Conservation (phyloP, 768 basidiomycete genomes). For the Phallus indusiatus region DNA sequence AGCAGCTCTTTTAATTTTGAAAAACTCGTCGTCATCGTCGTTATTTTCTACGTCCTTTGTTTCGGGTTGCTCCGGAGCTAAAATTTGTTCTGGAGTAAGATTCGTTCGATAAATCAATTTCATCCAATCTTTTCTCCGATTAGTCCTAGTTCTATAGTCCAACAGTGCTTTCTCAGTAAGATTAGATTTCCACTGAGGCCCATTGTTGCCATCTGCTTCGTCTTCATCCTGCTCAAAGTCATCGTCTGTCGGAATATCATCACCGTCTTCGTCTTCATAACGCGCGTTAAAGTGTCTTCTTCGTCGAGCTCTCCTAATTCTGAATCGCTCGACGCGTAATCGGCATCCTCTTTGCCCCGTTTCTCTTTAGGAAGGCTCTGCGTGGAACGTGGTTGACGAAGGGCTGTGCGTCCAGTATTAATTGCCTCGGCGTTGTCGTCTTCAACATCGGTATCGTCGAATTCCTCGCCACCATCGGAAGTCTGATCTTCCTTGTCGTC, state of each 20-base stretch:
- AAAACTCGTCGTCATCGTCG: conserved; percentile 60
- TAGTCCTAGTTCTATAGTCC: conserved; percentile 30
- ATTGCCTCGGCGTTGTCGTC: conserved; percentile 11
- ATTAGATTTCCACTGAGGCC: conserved; percentile 69
- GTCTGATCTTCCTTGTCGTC: conserved; percentile 24
- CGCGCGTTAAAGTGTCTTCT: conserved; percentile 26
- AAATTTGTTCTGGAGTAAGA: conserved; percentile 61
- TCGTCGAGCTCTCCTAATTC: conserved; percentile 42
- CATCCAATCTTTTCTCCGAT: conserved; percentile 64
- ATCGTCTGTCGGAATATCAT: conserved; percentile 38
- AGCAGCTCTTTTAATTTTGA: conserved; percentile 41
- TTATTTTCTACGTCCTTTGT: conserved; percentile 15
- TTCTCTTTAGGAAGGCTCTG: conserved; percentile 31
- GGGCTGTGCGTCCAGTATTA: conserved; percentile 36
- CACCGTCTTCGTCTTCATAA: conserved; percentile 42
- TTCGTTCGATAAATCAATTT: conserved; percentile 71
- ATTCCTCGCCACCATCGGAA: conserved; percentile 20
- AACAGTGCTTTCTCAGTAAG: conserved; percentile 43
- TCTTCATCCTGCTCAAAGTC: conserved; percentile 34
- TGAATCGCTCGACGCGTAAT: conserved; percentile 75
- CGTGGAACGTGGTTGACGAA: conserved; percentile 33
- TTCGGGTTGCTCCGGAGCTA: conserved; percentile 29
- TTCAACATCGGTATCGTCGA: conserved; percentile 20
- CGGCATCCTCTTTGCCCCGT: conserved; percentile 35
- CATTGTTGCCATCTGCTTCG: conserved; percentile 30